These are phyloP conservation scores for Camellia oleifera DNA, from an alignment of 179 eudicot genomes.

Conservation along the genomic window DNA sequence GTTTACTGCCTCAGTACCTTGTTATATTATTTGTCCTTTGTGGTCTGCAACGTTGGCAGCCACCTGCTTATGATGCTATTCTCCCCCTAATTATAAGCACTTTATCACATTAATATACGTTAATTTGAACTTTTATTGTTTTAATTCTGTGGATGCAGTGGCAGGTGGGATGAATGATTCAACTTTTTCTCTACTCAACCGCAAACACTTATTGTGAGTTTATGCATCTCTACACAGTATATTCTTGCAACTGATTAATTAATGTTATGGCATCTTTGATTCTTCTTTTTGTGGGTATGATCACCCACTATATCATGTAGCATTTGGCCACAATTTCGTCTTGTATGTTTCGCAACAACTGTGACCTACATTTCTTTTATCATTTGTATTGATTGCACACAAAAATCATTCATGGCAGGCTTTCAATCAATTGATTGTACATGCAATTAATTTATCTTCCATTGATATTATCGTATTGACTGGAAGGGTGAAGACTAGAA, in stretches of 20 bases:
- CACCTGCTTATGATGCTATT: neutral
- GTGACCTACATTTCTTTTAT: neutral
- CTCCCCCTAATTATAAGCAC: neutral
- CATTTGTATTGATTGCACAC: neutral
- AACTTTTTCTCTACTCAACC: neutral
- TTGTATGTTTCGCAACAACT: neutral
- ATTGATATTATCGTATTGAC: neutral
- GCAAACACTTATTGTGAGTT: constrained; percentile 34
- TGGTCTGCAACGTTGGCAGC: neutral
- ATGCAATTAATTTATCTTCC: neutral
- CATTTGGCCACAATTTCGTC: neutral
- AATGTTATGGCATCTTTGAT: neutral
- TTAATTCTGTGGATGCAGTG: constrained; percentile 56
- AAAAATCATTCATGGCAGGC: neutral
- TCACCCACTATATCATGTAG: neutral
- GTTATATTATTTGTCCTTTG: neutral
- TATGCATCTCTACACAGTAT: neutral
- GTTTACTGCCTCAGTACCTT: neutral
- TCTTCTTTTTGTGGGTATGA: neutral
- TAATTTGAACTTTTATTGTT: constrained; percentile 4
- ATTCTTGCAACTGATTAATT: neutral
- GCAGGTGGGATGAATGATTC: constrained; percentile 68
- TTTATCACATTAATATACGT: neutral
- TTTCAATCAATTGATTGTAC: neutral
- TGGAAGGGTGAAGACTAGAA: neutral